Percentiles rank a stretch among this genome's conserved stretches.
phyloP scores from a whole-genome alignment of 306 rosid species.

The Styphnolobium japonicum region DNA sequence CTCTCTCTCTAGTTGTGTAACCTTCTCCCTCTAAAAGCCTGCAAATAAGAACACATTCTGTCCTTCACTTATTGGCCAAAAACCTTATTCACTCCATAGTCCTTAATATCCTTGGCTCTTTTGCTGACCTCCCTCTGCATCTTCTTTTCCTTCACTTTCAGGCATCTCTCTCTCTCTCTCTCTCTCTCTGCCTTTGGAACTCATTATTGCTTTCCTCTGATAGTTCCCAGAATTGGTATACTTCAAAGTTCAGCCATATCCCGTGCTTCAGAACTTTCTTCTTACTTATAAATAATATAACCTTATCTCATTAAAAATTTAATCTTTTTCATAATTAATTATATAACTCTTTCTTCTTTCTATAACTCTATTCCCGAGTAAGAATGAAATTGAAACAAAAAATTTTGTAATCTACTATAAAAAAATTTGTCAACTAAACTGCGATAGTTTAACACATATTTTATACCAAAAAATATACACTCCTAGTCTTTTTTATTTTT shows the following conservation, averaged over 20 bases:
- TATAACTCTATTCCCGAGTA: background rate
- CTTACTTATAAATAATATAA: background rate
- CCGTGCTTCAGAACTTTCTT: constrained; percentile 30
- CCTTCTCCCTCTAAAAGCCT: constrained; percentile 22
- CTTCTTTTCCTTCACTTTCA: background rate
- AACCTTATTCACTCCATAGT: background rate
- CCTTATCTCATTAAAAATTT: background rate
- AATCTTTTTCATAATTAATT: background rate
- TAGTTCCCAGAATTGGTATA: constrained; percentile 27
- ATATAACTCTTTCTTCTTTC: background rate
- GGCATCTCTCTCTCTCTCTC: background rate
- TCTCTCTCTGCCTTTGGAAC: constrained; percentile 16
- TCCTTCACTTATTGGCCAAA: constrained; percentile 28
- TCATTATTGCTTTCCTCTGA: constrained; percentile 33
- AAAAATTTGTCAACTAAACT: background rate
- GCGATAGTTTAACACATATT: background rate
- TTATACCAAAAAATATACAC: background rate
- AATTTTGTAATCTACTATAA: background rate
- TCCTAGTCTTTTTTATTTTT: background rate
- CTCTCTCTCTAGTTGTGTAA: background rate
- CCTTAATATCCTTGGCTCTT: background rate
- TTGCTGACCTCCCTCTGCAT: background rate
- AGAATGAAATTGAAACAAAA: background rate
- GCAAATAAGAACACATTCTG: constrained; percentile 24
- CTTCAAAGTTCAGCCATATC: constrained; percentile 36